Evolutionary conservation across 1,139 yeast genomes (phyloP).

Genomic region (Kurtzmaniella natalensis): DNA sequence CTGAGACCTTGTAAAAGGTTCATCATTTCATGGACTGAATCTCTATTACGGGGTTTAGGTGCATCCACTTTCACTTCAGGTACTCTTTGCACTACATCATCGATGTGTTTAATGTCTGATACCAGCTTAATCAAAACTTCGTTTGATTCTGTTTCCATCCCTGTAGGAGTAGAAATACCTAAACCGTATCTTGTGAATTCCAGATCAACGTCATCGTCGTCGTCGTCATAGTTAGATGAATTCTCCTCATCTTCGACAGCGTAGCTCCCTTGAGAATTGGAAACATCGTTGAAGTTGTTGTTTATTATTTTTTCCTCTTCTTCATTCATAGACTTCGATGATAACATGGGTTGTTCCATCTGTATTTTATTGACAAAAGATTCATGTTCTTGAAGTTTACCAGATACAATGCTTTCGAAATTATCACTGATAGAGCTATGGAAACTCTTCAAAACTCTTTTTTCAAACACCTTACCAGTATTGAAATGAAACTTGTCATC

Average conservation of each 20-base stretch:
- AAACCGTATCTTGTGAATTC: neutral
- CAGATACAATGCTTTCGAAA: slow-evolving; percentile 14
- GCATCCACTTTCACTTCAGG: neutral
- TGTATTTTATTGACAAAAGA: slow-evolving; percentile 7
- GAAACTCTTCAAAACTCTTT: slow-evolving; percentile 19
- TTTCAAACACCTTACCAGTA: slow-evolving; percentile 7
- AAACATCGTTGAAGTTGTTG: neutral
- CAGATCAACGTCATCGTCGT: too few relatives aligned
- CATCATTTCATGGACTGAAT: slow-evolving; percentile 6
- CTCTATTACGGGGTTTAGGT: neutral
- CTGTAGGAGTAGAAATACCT: neutral
- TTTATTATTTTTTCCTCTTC: neutral
- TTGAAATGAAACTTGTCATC: slow-evolving; percentile 1
- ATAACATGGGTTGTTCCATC: too few relatives aligned
- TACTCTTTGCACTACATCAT: too few relatives aligned
- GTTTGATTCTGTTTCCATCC: too few relatives aligned
- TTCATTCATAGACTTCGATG: neutral
- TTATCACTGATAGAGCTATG: slow-evolving; percentile 33
- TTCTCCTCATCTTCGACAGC: too few relatives aligned
- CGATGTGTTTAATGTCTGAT: too few relatives aligned
- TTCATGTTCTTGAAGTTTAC: slow-evolving; percentile 17
- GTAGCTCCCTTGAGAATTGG: neutral
- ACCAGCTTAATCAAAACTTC: too few relatives aligned
- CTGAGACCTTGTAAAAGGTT: slow-evolving; percentile 4
- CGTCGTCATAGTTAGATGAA: too few relatives aligned